Base-by-base conservation (phyloP, 441 rosid genomes). In the Adansonia gregorii region DNA sequence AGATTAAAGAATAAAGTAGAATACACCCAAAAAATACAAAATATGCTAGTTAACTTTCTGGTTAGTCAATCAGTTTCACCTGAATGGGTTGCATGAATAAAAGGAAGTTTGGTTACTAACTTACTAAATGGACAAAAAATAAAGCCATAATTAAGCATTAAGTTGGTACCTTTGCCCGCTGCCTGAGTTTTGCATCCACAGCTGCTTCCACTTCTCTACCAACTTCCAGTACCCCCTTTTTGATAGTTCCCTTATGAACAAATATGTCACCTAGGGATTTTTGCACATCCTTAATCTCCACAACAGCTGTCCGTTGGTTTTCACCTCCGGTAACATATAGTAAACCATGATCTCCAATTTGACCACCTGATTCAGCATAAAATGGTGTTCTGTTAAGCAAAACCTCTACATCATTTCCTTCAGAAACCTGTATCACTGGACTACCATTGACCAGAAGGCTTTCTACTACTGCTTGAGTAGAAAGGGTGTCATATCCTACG, bases 331-430 rank as follows among this genome's bases (percentile, higher is more conserved):
- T 82, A 78, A 90, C 85, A 85, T 86, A 92, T 15, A 93, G 80
- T 80, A 87, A 82, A 64, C 98, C 99, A 67, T 87, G 86, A 84
- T 93, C 99, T 17, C 91, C 99, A 70, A 95, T 89, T 81, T 95
- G 99, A 78, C 97, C 99, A 76, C 99, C 98, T 27, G 99, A 92
- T 83, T 95, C 98, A 72, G 99, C 97, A 72, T 93, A 92, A 83
- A 93, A 95, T 27, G 99, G 97, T 45, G 99, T 93, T 83, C 86
- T 91, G 80, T 91, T 88, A 59, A 92, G 88, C 83, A 95, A 85
- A 76, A 93, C 85, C 86, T 93, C 98, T 56, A 95, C 97, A 74
- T 92, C 89, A 78, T 81, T 90, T 79, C 98, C 98, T 87, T 93
- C 89, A 60, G 95, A 85, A 64, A 91, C 97, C 81, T 83, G 93